Percentiles rank a stretch among this genome's conserved stretches.
These are phyloP conservation scores for Trichoderma citrinoviride DNA, from an alignment of 2,329 filamentous ascomycete genomes.

Conservation along the genomic window DNA sequence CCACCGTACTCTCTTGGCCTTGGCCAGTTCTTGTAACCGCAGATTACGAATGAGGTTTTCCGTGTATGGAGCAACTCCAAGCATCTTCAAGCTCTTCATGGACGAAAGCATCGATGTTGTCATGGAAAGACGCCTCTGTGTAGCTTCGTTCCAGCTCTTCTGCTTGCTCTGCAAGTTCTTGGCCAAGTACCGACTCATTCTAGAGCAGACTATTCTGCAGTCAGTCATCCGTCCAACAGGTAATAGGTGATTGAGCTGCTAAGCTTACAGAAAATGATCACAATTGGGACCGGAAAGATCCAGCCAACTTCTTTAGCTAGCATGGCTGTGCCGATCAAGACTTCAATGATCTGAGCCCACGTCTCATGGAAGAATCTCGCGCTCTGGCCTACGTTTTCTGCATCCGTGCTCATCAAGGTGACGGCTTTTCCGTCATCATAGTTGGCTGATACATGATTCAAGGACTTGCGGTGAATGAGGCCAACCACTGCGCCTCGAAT, in stretches of 20 bases:
- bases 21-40: neutral
- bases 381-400: neutral
- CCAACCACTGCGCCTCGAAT: neutral
- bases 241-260: too few species aligned
- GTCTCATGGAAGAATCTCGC: neutral
- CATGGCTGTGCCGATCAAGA: neutral
- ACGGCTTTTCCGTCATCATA: neutral
- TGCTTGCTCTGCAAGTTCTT: too few species aligned
- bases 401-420: neutral
- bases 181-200: too few species aligned
- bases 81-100: neutral
- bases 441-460: neutral
- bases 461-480: neutral
- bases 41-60: neutral
- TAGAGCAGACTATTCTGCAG: neutral
- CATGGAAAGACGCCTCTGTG: neutral
- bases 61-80: neutral
- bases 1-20: neutral
- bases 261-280: neutral
- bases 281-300: neutral
- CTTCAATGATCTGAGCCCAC: neutral
- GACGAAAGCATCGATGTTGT: neutral
- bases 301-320: neutral
- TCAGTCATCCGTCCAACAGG: neutral
- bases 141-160: neutral